These are phyloP conservation scores for Westerdykella sp. DNA, from an alignment of 2,329 filamentous ascomycete genomes.

Conservation along the genomic window DNA sequence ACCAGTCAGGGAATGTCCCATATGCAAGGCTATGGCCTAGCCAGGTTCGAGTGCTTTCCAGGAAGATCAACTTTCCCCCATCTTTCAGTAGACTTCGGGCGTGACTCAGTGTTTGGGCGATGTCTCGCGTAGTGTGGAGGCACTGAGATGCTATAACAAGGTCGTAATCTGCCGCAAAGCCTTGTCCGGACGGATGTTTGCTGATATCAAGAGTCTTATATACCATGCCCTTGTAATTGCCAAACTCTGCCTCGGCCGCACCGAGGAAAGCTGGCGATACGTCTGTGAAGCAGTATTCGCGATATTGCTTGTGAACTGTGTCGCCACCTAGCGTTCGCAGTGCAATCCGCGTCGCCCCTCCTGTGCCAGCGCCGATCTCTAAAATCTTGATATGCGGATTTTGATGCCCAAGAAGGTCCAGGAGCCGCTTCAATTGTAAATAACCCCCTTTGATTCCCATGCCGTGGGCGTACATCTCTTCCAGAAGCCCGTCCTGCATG, in stretches of 20 bases:
- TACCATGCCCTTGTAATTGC: slow-evolving; percentile 1
- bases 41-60: slow-evolving; percentile 12
- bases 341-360: background rate
- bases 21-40: background rate
- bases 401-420: slow-evolving; percentile 36
- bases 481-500: slow-evolving; percentile 4
- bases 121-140: slow-evolving; percentile 10
- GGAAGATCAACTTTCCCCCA: slow-evolving; percentile 33
- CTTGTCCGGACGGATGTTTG: slow-evolving; percentile 6
- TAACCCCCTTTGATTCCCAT: slow-evolving; percentile 8
- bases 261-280: slow-evolving; percentile 6
- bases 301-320: slow-evolving; percentile 6
- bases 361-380: slow-evolving; percentile 23
- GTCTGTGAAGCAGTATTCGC: slow-evolving; percentile 15
- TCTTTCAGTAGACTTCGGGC: slow-evolving; percentile 27
- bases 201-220: slow-evolving; percentile 13
- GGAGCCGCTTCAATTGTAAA: slow-evolving; percentile 10
- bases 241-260: slow-evolving; percentile 3
- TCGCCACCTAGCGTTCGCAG: slow-evolving; percentile 1
- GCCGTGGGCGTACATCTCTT: slow-evolving; percentile 9
- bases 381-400: slow-evolving; percentile 30
- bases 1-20: slow-evolving; percentile 7
- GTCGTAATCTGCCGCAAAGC: slow-evolving; percentile 12
- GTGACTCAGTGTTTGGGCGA: slow-evolving; percentile 16
- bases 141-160: slow-evolving; percentile 11